These are phyloP conservation scores for Suhomyces terraborum DNA, from an alignment of 1,139 yeast species.

Conservation along the genomic window DNA sequence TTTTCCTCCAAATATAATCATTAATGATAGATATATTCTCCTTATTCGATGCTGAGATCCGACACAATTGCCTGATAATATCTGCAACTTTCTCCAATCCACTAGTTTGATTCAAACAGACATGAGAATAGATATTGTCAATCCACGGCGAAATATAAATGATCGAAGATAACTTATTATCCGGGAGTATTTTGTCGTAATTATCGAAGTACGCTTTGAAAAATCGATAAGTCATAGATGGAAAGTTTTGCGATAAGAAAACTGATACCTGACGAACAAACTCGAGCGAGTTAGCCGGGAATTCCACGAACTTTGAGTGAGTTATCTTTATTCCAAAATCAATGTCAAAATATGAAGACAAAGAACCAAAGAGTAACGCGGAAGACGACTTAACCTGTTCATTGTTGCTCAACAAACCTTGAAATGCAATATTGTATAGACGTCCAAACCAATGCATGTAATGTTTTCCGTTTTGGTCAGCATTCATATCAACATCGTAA, in stretches of 20 bases:
- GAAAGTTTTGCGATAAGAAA: constrained; percentile 57
- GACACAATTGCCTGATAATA: constrained; percentile 63
- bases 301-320: constrained; percentile 63
- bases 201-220: constrained; percentile 62
- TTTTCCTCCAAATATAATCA: constrained; percentile 68
- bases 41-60: constrained; percentile 56
- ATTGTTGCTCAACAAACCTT: constrained; percentile 64
- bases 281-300: constrained; percentile 70
- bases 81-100: constrained; percentile 67
- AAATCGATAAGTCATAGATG: constrained; percentile 64
- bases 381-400: constrained; percentile 65
- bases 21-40: constrained; percentile 38
- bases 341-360: constrained; percentile 60
- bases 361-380: constrained; percentile 63
- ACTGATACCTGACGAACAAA: constrained; percentile 63
- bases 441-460: constrained; percentile 55
- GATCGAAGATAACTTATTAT: constrained; percentile 43
- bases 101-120: constrained; percentile 54
- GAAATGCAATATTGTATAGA: constrained; percentile 63
- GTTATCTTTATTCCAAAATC: constrained; percentile 61
- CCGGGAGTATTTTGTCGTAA: constrained; percentile 45
- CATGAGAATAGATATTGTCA: constrained; percentile 61
- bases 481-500: constrained; percentile 19
- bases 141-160: constrained; percentile 76
- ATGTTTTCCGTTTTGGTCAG: constrained; percentile 7